Evolutionary conservation across 345 rosid genomes (phyloP), one percentile per base, ranked within the genome.

Genomic region (Isatis tinctoria): DNA sequence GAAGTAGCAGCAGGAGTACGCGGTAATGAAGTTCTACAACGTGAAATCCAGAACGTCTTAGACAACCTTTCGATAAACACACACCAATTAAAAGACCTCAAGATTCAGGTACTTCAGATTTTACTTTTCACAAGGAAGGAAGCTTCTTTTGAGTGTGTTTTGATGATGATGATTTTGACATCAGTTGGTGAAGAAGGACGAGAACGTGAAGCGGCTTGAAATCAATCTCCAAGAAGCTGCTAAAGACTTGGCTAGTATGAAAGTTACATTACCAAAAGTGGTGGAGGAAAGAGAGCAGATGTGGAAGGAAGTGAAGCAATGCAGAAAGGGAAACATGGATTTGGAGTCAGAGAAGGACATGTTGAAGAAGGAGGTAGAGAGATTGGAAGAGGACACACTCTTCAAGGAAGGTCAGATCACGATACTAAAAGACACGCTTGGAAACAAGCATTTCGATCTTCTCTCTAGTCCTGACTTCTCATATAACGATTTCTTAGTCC

Each of bases 381-480:
- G 82, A 58, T 80, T 92, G 45, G 98, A 96, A 41, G 98, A 96
- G 65, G 98, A 92, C 60, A 70, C 86, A 45, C 97, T 86, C 36
- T 49, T 85, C 71, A 92, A 89, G 65, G 99, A 92, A 86, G 97
- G 99, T 37, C 91, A 96, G 68, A 90, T 96, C 70, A 89, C 94
- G 6, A 90, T 96, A 66, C 83, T 92, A 8, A 90, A 87, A 77
- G 99, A 95, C 77, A 60, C 87, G 13, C 60, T 92, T 54, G 82
- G 86, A 57, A 85, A 60, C 65, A 84, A 78, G 66, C 77, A 82
- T 39, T 86, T 87, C 14, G 90, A 86, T 77, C 84, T 95, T 56
- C 87, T 92, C 57, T 83, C 84, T 0, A 79, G 85, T 75, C 85
- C 86, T 2, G 88, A 85, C 65, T 76, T 82, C 36, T 66, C 87